Evolutionary conservation across 2,329 filamentous ascomycete species (phyloP).

Genomic region (Drechslerella dactyloides): DNA sequence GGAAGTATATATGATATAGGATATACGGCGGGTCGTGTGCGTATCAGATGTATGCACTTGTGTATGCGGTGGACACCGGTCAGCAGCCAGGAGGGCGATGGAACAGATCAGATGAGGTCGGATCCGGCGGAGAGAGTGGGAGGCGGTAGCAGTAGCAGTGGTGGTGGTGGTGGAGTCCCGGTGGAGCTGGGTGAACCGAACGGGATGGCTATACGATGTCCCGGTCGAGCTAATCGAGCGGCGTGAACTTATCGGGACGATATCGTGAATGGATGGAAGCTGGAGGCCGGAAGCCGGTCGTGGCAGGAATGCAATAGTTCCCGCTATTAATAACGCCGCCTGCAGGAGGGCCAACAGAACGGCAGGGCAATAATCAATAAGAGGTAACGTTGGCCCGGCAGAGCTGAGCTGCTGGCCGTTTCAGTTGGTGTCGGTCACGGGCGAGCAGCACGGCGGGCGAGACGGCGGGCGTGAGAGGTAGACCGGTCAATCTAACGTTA

Average conservation of each 20-base stretch:
- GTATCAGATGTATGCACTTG: not conserved
- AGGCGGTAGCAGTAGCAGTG: not conserved
- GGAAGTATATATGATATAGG: no score
- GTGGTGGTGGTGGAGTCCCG: not conserved
- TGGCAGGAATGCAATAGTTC: constrained; percentile 6
- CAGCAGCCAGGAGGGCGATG: not conserved
- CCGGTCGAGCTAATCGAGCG: no score
- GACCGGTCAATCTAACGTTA: no score
- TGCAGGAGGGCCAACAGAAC: no score
- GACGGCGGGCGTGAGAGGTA: not conserved
- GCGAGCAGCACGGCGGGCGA: not conserved
- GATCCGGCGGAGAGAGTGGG: not conserved
- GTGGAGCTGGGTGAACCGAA: no score
- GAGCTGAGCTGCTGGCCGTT: not conserved
- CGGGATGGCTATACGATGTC: no score
- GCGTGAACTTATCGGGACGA: not conserved
- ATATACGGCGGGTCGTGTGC: no score
- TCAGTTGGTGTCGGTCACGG: constrained; percentile 1
- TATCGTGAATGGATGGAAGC: not conserved
- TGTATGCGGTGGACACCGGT: not conserved
- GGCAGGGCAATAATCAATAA: no score
- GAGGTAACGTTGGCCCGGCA: not conserved
- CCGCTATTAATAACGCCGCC: not conserved
- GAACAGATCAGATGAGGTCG: not conserved
- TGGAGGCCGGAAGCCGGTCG: not conserved